A percentile compares a stretch with the other conserved stretches of the same genome.
Evolutionary conservation across 1,284 basidiomycete genomes (phyloP).

Genomic region (Gomphus bonarii): DNA sequence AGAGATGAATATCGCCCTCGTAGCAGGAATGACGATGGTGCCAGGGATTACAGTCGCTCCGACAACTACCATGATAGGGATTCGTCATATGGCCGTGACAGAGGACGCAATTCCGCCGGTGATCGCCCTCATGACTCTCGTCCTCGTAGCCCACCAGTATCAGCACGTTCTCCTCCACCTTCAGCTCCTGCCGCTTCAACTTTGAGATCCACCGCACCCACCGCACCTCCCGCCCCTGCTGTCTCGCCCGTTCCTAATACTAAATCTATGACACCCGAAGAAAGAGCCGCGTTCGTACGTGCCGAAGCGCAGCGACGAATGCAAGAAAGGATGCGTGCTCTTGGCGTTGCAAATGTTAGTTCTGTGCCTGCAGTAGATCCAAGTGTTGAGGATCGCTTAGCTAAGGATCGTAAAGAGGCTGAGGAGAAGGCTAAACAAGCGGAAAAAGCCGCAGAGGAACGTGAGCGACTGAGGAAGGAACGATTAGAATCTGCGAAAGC

Average conservation of each 20-base stretch:
- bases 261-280: slow-evolving; percentile 79
- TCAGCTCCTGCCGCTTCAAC: slow-evolving; percentile 21
- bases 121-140: slow-evolving; percentile 16
- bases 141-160: slow-evolving; percentile 39
- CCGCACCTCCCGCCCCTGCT: slow-evolving; percentile 41
- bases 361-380: slow-evolving; percentile 46
- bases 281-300: slow-evolving; percentile 73
- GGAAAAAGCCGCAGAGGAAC: slow-evolving; percentile 69
- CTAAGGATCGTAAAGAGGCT: slow-evolving; percentile 76
- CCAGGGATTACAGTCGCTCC: slow-evolving; percentile 8
- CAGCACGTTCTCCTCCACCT: slow-evolving; percentile 28
- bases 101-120: slow-evolving; percentile 30
- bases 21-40: slow-evolving; percentile 16
- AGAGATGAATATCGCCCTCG: slow-evolving; percentile 18
- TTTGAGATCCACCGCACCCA: slow-evolving; percentile 31
- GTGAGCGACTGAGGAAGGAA: slow-evolving; percentile 59
- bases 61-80: slow-evolving; percentile 24
- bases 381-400: slow-evolving; percentile 72
- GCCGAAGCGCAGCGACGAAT: slow-evolving; percentile 80
- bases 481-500: slow-evolving; percentile 61
- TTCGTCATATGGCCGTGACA: slow-evolving; percentile 21
- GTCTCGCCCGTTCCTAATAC: slow-evolving; percentile 24
- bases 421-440: slow-evolving; percentile 70
- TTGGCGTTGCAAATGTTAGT: slow-evolving; percentile 57
- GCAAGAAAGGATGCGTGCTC: slow-evolving; percentile 78